These are phyloP conservation scores for Scenedesmus sp. DNA, from an alignment of 163 green algal genomes.

Conservation along the genomic window DNA sequence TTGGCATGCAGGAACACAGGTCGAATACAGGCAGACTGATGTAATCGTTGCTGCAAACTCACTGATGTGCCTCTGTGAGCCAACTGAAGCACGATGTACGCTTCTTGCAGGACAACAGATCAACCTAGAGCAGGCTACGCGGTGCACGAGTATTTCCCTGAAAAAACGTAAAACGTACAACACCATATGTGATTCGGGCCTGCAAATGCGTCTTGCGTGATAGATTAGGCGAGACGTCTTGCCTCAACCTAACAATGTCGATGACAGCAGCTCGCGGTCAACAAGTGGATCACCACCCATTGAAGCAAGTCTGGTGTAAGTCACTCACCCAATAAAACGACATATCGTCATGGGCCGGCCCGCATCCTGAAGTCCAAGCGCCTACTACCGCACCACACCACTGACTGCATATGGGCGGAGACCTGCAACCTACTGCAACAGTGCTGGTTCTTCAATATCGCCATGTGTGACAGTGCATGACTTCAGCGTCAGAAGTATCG, in stretches of 20 bases:
- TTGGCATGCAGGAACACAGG: neutral
- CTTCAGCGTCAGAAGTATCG: too few species aligned
- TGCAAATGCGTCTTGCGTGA: neutral
- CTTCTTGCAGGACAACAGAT: neutral
- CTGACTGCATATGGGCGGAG: too few species aligned
- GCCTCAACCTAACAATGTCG: neutral
- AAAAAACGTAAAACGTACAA: neutral
- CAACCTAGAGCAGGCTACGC: neutral
- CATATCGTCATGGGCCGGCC: too few species aligned
- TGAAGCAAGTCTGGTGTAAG: too few species aligned
- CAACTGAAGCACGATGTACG: neutral
- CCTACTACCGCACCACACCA: too few species aligned
- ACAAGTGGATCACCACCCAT: too few species aligned
- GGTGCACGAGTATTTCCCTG: neutral
- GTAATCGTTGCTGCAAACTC: neutral
- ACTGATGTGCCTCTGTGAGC: neutral
- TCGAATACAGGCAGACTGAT: neutral
- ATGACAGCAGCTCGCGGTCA: neutral
- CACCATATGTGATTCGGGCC: too few species aligned
- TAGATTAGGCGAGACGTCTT: conserved; percentile 1
- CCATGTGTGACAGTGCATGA: too few species aligned
- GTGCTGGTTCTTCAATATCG: too few species aligned
- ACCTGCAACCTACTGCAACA: too few species aligned
- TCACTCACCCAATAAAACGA: too few species aligned
- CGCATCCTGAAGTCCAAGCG: too few species aligned